Percentiles rank a stretch among this genome's conserved stretches.
Conservation (phyloP, 371 early-diverging fungal genomes). For the Coelomomyces lativittatus region DNA sequence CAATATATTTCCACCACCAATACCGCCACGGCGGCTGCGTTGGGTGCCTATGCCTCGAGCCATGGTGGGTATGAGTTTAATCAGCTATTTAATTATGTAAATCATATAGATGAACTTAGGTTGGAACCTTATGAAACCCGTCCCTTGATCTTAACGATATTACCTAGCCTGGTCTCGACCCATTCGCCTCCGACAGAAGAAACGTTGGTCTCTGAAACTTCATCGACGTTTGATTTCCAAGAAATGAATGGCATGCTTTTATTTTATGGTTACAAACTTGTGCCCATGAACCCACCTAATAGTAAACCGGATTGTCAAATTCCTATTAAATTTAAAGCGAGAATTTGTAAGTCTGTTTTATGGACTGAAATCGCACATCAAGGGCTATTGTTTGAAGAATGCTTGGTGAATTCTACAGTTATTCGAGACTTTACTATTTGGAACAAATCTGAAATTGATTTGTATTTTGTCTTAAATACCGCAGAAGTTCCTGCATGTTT, state of each 20-base stretch:
- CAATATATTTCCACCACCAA: slow-evolving; percentile 20
- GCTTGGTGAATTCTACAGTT: slow-evolving; percentile 67
- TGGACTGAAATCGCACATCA: slow-evolving; percentile 75
- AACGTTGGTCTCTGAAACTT: slow-evolving; percentile 2
- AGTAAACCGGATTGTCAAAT: slow-evolving; percentile 42
- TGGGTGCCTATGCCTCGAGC: slow-evolving; percentile 10
- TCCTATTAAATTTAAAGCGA: slow-evolving; percentile 58
- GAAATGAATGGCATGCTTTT: slow-evolving; percentile 68
- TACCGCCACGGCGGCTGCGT: slow-evolving; percentile 42
- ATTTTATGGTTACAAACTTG: slow-evolving; percentile 52
- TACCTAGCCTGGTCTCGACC: slow-evolving; percentile 29
- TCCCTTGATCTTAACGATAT: slow-evolving; percentile 52
- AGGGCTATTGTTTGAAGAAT: slow-evolving; percentile 80
- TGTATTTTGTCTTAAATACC: slow-evolving; percentile 62
- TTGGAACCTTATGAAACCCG: slow-evolving; percentile 42
- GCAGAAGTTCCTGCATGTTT: slow-evolving; percentile 48
- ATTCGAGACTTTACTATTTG: slow-evolving; percentile 71
- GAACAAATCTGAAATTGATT: slow-evolving; percentile 75
- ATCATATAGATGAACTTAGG: slow-evolving; percentile 55
- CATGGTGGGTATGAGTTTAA: slow-evolving; percentile 44
- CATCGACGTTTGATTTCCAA: slow-evolving; percentile 37
- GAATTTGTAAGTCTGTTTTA: slow-evolving; percentile 68
- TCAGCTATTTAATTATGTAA: slow-evolving; percentile 72
- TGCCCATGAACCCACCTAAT: neutral
- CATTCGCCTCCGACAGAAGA: too few relatives aligned